Evolutionary conservation across 352 stramenopile genomes (phyloP).

Genomic region (Saprolegnia diclina): DNA sequence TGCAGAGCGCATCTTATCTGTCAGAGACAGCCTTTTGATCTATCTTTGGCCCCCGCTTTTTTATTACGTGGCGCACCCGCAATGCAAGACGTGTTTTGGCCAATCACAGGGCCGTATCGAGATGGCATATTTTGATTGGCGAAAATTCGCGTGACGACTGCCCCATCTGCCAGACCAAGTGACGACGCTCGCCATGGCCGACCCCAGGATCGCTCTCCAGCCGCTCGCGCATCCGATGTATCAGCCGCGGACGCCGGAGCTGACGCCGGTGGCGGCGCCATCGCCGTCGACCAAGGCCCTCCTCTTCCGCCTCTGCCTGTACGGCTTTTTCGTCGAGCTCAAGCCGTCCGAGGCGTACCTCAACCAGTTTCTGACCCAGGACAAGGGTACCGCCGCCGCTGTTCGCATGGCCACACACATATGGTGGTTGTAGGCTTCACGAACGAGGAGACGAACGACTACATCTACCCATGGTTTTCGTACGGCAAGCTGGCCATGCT

Average conservation of each 20-base stretch:
- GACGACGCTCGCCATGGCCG: conserved; percentile 3
- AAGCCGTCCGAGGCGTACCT: conserved; percentile 27
- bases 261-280: neutral
- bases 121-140: neutral
- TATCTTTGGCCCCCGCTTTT: neutral
- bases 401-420: neutral
- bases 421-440: conserved; percentile 12
- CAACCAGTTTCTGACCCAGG: conserved; percentile 18
- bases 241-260: neutral
- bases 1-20: neutral
- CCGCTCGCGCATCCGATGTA: neutral
- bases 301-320: conserved; percentile 23
- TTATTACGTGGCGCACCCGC: neutral
- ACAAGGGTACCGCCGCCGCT: conserved; percentile 14
- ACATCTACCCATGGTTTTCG: conserved; percentile 26
- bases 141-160: conserved; percentile 4
- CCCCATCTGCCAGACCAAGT: neutral
- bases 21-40: neutral
- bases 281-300: neutral
- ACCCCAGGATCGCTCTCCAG: conserved; percentile 2
- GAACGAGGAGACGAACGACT: conserved; percentile 14
- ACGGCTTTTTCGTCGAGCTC: conserved; percentile 28
- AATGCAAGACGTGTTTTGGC: conserved; percentile 1
- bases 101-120: neutral
- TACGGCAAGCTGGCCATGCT: conserved; percentile 25